These are phyloP conservation scores for Arabidopsis lyrata DNA, from an alignment of 441 rosid genomes.

Conservation along the genomic window DNA sequence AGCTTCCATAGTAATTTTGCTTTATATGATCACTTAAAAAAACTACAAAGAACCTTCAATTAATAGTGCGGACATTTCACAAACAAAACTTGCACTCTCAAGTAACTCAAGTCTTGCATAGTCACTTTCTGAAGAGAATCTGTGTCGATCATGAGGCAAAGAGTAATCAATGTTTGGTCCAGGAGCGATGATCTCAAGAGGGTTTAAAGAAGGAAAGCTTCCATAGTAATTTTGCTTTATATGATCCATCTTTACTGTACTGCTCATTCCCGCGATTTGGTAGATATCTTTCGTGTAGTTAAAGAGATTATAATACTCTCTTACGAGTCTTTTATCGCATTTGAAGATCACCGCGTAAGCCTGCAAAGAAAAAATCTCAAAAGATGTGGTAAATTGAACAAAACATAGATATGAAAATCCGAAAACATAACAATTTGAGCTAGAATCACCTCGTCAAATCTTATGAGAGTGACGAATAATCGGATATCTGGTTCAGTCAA, in stretches of 20 bases:
- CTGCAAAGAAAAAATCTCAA: slow-evolving; percentile 42
- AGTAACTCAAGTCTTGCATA: background rate
- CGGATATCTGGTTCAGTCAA: slow-evolving; percentile 78
- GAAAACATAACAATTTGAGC: background rate
- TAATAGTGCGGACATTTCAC: background rate
- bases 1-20: too few species aligned
- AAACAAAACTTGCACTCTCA: background rate
- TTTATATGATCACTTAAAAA: background rate
- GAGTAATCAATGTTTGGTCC: slow-evolving; percentile 76
- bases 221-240: slow-evolving; percentile 84
- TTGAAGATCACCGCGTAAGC: slow-evolving; percentile 85
- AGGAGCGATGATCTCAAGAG: slow-evolving; percentile 65
- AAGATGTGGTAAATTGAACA: background rate
- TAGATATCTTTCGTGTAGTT: slow-evolving; percentile 77
- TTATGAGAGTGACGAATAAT: slow-evolving; percentile 81
- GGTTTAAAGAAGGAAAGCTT: slow-evolving; percentile 79
- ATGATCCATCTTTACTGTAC: slow-evolving; percentile 75
- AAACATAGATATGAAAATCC: background rate
- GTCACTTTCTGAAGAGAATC: slow-evolving; percentile 43
- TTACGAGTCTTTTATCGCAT: slow-evolving; percentile 79
- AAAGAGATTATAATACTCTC: slow-evolving; percentile 80
- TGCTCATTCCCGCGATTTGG: slow-evolving; percentile 66
- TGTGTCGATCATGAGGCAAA: slow-evolving; percentile 67
- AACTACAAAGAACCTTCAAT: background rate
- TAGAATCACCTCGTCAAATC: slow-evolving; percentile 81